Evolutionary conservation across 345 rosid genomes (phyloP).

Genomic region (Hibiscus tridactylites): DNA sequence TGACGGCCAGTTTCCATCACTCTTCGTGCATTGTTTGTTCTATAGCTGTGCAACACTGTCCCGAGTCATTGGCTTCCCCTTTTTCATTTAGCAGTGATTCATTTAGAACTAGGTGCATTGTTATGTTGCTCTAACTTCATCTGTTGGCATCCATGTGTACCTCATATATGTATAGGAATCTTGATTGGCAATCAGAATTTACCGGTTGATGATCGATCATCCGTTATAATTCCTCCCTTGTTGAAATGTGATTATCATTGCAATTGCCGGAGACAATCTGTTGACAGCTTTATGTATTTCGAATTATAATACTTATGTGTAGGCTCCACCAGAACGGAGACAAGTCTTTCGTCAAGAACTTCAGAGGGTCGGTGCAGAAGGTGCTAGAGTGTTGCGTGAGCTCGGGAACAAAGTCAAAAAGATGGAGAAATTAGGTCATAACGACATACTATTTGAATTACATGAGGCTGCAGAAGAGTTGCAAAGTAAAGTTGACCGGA

Average conservation of each 20-base stretch:
- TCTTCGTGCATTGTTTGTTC: not conserved
- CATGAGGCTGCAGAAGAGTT: slow-evolving; percentile 73
- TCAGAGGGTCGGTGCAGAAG: slow-evolving; percentile 56
- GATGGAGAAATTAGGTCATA: slow-evolving; percentile 71
- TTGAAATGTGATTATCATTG: not conserved
- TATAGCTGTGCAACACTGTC: not conserved
- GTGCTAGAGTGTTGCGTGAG: slow-evolving; percentile 70
- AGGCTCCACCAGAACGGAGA: slow-evolving; percentile 81
- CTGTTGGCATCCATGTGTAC: not conserved
- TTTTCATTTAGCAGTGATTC: not conserved
- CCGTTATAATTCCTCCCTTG: not conserved
- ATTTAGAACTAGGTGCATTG: not conserved
- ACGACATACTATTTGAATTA: slow-evolving; percentile 53
- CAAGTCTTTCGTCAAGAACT: slow-evolving; percentile 61
- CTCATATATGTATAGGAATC: not conserved
- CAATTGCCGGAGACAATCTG: no score
- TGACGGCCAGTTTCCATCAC: not conserved
- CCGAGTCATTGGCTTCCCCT: not conserved
- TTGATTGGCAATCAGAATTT: not conserved
- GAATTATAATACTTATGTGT: slow-evolving; percentile 7
- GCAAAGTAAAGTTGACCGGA: slow-evolving; percentile 67
- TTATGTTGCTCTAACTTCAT: not conserved
- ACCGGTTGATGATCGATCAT: not conserved
- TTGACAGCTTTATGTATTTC: not conserved
- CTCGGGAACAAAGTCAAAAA: slow-evolving; percentile 68